Base-by-base conservation (phyloP, 352 stramenopile species). In the Globisporangium cederbergense region DNA sequence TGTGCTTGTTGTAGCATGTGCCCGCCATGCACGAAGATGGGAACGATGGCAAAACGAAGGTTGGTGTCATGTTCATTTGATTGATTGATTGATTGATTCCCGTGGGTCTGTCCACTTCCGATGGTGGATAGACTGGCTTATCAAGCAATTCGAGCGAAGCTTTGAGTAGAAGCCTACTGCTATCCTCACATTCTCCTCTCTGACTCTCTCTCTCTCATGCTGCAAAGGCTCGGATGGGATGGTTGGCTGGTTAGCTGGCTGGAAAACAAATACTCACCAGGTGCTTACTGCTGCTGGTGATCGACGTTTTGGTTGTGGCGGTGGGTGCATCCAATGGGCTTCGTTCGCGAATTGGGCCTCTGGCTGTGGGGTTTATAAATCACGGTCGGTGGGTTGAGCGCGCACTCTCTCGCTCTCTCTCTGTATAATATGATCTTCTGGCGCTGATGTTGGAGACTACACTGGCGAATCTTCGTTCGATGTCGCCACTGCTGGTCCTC, bases 311-410 rank as follows among this genome's bases (percentile, higher is more conserved):
- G 36, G 53, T 3, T 46, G 54, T 25, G 43, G 18, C 28, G 2
- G 43, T 10, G 6, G 20, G 28, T 25, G 28, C 18, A 42, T 30
- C 51, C 51, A 43, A 58, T 58, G 9, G 8, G 51, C 51, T 58
- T 58, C 51, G 51, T 58, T 58, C 51, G 51, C 51, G 36, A 42
- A 58, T 58, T 30, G 51, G 51, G n/a, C 51, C 28, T 57, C 25
- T 8, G 13, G 43, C 2, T 22, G 16, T 22, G 28, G 8, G 18
- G 51, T 16, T 28, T 25, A 42, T 25, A 9, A 28, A 28, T 28
- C 10, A n/a, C 4, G 30, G 51, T 38, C 5, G 11, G 18, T 11
- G 22, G 47, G 22, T 51, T 8, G 16, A 14, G 49, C 25, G 22
- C 49, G 25, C 25, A 28, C 25, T 28, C 25, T 28, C 1, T 28